Conservation (phyloP, 441 rosid genomes). For the Erodium trifolium region DNA sequence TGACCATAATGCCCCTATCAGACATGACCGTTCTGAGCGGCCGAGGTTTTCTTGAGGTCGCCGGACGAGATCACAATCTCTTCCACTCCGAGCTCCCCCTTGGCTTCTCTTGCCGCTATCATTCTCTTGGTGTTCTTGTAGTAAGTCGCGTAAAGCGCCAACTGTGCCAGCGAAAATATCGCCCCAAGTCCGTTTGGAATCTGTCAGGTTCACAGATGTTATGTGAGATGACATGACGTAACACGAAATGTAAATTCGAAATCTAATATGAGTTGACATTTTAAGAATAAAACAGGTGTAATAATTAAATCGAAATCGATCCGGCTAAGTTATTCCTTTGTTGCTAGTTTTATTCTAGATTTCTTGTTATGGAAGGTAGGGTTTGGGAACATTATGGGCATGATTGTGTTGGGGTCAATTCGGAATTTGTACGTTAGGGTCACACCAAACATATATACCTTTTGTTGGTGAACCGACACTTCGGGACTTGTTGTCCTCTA, state of each 20-base stretch:
- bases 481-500: too few relatives aligned
- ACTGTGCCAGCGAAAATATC: constrained; percentile 19
- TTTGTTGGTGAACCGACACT: background rate
- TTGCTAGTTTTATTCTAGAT: background rate
- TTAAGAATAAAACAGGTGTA: too few relatives aligned
- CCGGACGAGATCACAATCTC: constrained; percentile 16
- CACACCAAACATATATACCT: background rate
- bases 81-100: constrained; percentile 14
- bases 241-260: too few relatives aligned
- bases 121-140: constrained; percentile 18
- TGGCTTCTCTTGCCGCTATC: constrained; percentile 8
- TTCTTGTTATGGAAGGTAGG: constrained; percentile 3
- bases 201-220: background rate
- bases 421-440: background rate
- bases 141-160: constrained; percentile 17
- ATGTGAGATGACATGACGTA: too few relatives aligned
- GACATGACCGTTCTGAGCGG: background rate
- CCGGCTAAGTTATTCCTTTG: too few relatives aligned
- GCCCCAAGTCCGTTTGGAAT: constrained; percentile 22
- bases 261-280: too few relatives aligned
- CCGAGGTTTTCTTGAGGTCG: constrained; percentile 7
- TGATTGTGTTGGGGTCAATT: background rate
- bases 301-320: background rate
- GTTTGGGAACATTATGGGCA: constrained; percentile 1
- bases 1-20: background rate